Conservation (phyloP, 2,329 filamentous ascomycete genomes). For the Fusarium sterilihyphosum region DNA sequence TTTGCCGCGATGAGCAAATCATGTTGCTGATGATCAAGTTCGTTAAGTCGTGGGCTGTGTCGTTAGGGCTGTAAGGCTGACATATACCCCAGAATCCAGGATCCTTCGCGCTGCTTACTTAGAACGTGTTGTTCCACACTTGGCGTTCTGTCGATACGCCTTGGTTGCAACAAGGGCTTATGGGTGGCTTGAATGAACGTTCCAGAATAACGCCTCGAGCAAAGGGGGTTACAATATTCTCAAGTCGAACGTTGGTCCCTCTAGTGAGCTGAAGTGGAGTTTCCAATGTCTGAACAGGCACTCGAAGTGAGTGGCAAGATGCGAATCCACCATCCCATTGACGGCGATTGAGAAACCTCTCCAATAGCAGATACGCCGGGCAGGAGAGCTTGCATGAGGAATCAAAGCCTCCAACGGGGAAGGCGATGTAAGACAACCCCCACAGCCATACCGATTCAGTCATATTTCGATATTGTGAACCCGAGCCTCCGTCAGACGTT, state of each 20-base stretch:
- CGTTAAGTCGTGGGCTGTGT: conserved; percentile 12
- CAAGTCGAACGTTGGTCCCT: neutral
- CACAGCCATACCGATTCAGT: conserved; percentile 19
- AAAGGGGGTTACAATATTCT: neutral
- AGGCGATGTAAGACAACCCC: conserved; percentile 26
- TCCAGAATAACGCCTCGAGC: conserved; percentile 15
- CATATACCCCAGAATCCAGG: conserved; percentile 37
- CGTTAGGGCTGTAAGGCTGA: conserved; percentile 45
- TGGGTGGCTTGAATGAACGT: neutral
- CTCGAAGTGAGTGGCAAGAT: neutral
- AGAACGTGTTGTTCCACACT: conserved; percentile 12
- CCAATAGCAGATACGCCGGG: neutral
- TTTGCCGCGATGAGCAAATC: conserved; percentile 16
- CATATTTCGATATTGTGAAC: conserved; percentile 5
- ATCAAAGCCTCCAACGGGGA: neutral
- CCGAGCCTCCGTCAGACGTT: conserved; percentile 11
- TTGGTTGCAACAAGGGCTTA: neutral
- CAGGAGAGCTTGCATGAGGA: neutral
- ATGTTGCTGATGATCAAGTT: conserved; percentile 15
- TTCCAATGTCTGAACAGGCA: neutral
- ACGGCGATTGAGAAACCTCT: neutral
- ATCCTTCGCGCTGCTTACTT: conserved; percentile 32
- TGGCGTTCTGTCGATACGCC: conserved; percentile 1
- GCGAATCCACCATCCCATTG: neutral
- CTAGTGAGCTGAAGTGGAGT: neutral